Base-by-base conservation (phyloP, 805 yeast species). In the Kuraishia piskuri region DNA sequence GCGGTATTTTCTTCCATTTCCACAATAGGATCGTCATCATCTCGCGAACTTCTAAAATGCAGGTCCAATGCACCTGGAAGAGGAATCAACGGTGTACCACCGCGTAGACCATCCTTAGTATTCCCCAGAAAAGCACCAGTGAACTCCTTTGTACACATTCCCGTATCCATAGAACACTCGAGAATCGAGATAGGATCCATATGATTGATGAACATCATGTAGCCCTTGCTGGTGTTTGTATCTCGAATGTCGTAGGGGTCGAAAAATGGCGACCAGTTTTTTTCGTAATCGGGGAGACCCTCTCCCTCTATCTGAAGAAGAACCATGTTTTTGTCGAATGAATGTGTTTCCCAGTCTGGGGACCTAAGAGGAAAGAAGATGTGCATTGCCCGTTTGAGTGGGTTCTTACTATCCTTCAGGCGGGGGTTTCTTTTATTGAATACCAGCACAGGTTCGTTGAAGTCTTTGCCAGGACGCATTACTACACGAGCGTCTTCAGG, bases 401-500 rank as follows among this genome's bases (percentile, higher is more conserved):
- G 17, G 31, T 25, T 25, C 48, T 45, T 45, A 10, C 36, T 40
- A 22, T 56, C 56, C 8, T 64, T 56, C 7, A 25, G 3, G 48
- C 22, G 12, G 4, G 25, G 31, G 45, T 59, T 62, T 20, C 59
- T 54, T 63, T 70, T 64, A 55, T 78, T 78, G 63, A 70, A 78
- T 2, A 77, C 59, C 20, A 78, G 63, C 10, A 78, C 60, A 1
- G 83, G 83, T 55, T 78, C 82, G 44, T 60, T 59, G 63, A 24
- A 61, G 61, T 49, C 60, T 61, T 8, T 75, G 56, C 52, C 52
- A 17, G 22, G 31, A 10, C 44, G 44, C 52, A 24, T n/a, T 8
- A 50, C 24, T 40, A 78, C 62, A 26, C 81, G 66, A 1, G 83
- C 80, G 54, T 74, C 78, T 56, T 74, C 78, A 1, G 77, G 72